Base-by-base conservation (phyloP, 371 early-diverging fungal genomes). In the Lichtheimia ornata region DNA sequence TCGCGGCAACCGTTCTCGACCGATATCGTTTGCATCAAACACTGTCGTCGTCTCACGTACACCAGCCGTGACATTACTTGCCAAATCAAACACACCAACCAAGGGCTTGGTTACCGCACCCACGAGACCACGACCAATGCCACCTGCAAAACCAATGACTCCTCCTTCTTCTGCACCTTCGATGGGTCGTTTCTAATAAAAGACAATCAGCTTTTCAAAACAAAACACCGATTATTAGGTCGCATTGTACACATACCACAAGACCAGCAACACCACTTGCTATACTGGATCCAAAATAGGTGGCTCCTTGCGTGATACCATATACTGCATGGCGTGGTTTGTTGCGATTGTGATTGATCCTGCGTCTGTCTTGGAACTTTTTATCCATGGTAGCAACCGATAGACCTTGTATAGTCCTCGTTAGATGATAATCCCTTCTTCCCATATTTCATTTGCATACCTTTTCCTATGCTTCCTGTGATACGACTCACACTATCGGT, bases 31-130 rank as follows among this genome's bases (percentile, higher is more conserved):
- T 56, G 82, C 84, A 61, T 94, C 95, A 77, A 96, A 94, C 17
- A 94, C 93, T 0, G 93, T 94, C 0, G 99, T 96, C 9, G 97
- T 97, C 76, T 97, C 97, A 14, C 92, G 90, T 66, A 99, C 97
- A 45, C 98, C 97, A 22, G 81, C 81, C 4, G 77, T 74, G 0
- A 96, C 87, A 65, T 90, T 91, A 11, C 88, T 89, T 0, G 94
- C 93, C 57, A 95, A 73, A 61, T 96, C 96, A 62, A 94, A 88
- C 24, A 94, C 78, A 0, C 96, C 96, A 3, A 93, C 88, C 14
- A 94, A 75, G 4, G 96, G 96, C 66, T 96, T 96, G 9, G 95
- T 90, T 4, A 94, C 88, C 0, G 81, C 91, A 5, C 96, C 96
- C 12, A 96, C 88, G 1, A 94, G 64, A 0, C 95, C 96, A 67